These are phyloP conservation scores for Picochlorum sp. DNA, from an alignment of 139 green algal genomes.

Conservation along the genomic window DNA sequence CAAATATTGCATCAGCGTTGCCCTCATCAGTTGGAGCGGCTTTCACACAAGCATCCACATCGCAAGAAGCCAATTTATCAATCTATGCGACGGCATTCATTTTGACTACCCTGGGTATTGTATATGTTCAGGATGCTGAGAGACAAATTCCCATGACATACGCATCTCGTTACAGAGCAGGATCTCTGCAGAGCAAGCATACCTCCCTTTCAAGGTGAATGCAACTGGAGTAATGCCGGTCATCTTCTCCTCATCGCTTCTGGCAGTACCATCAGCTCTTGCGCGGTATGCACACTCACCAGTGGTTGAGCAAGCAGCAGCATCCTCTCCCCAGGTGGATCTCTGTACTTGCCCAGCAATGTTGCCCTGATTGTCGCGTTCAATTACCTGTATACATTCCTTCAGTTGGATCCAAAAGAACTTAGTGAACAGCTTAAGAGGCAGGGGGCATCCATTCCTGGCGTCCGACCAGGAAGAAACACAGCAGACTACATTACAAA, in stretches of 20 bases:
- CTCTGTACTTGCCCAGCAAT: slow-evolving; percentile 78
- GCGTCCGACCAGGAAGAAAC: slow-evolving; percentile 73
- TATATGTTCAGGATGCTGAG: slow-evolving; percentile 97
- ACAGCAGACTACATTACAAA: slow-evolving; percentile 88
- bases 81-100: slow-evolving; percentile 80
- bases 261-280: slow-evolving; percentile 76
- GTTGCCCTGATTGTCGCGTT: slow-evolving; percentile 93
- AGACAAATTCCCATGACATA: slow-evolving; percentile 98
- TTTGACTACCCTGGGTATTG: slow-evolving; percentile 87
- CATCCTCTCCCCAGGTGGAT: slow-evolving; percentile 63
- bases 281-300: slow-evolving; percentile 64
- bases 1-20: slow-evolving; percentile 88
- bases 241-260: slow-evolving; percentile 93
- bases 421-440: slow-evolving; percentile 94
- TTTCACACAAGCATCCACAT: slow-evolving; percentile 20
- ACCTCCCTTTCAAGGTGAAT: slow-evolving; percentile 98
- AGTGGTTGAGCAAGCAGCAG: slow-evolving; percentile 47
- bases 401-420: slow-evolving; percentile 97
- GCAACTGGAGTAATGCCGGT: slow-evolving; percentile 95
- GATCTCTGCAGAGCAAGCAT: slow-evolving; percentile 68
- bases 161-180: slow-evolving; percentile 55
- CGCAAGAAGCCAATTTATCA: slow-evolving; percentile 43
- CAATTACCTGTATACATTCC: slow-evolving; percentile 99
- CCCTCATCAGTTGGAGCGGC: slow-evolving; percentile 66
- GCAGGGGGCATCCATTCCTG: slow-evolving; percentile 77